phyloP scores from a whole-genome alignment of 257 asterid species.

The Catharanthus roseus region DNA sequence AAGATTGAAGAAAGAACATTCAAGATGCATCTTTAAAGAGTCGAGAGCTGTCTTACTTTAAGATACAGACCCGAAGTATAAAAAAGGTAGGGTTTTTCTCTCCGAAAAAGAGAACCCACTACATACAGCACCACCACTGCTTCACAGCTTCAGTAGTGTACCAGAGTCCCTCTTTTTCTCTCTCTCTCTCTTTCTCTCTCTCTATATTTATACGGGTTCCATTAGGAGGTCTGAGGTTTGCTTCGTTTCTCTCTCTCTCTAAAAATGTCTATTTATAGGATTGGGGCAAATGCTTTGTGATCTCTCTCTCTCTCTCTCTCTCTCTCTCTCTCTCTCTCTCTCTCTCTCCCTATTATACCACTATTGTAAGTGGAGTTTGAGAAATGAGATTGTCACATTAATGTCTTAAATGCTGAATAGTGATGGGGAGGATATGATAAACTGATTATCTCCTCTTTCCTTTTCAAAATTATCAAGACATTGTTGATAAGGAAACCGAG shows the following conservation, averaged over 20 bases:
- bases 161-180: conserved; percentile 2
- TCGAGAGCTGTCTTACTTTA: conserved; percentile 13
- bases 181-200: background rate
- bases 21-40: conserved; percentile 11
- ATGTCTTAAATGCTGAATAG: background rate
- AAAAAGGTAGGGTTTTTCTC: conserved; percentile 21
- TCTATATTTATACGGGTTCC: background rate
- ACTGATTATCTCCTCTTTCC: too few relatives aligned
- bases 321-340: too few relatives aligned
- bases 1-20: conserved; percentile 3
- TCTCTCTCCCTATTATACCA: too few relatives aligned
- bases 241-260: conserved; percentile 14
- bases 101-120: background rate
- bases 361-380: background rate
- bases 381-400: background rate
- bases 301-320: too few relatives aligned
- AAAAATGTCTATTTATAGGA: conserved; percentile 7
- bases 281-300: conserved; percentile 1
- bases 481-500: too few relatives aligned
- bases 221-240: background rate
- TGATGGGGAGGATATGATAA: too few relatives aligned
- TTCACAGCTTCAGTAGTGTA: conserved; percentile 12
- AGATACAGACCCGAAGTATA: conserved; percentile 1
- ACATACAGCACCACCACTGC: conserved; percentile 15
- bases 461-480: too few relatives aligned